phyloP scores from a whole-genome alignment of 2,329 filamentous ascomycete species.

The Curvularia sp. region DNA sequence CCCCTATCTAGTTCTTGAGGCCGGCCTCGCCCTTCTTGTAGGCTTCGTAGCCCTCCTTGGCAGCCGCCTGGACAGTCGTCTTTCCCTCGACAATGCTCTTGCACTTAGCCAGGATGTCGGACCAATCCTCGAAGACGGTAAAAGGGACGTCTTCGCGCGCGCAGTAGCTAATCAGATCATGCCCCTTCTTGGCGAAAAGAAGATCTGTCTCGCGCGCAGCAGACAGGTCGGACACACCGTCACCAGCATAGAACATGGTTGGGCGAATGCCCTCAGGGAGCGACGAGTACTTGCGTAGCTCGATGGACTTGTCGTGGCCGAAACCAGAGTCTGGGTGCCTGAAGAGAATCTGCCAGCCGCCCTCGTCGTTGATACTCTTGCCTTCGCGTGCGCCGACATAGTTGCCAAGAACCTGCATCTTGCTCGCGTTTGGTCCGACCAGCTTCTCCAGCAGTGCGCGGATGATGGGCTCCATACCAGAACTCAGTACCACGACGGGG shows the following conservation, averaged over 20 bases:
- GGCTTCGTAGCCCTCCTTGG: constrained; percentile 58
- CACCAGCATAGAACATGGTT: constrained; percentile 87
- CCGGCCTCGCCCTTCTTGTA: constrained; percentile 57
- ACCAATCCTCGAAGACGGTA: constrained; percentile 85
- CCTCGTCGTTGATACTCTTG: constrained; percentile 80
- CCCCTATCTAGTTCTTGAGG: constrained; percentile 28
- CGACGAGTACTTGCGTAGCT: constrained; percentile 84
- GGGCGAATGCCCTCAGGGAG: constrained; percentile 74
- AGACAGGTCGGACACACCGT: constrained; percentile 47
- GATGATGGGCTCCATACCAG: constrained; percentile 93
- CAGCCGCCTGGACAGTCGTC: constrained; percentile 73
- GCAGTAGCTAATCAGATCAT: constrained; percentile 88
- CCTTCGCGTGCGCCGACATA: constrained; percentile 71
- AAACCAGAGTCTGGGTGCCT: constrained; percentile 83
- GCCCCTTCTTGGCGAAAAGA: constrained; percentile 89
- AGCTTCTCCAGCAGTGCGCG: constrained; percentile 79
- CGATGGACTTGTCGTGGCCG: constrained; percentile 95
- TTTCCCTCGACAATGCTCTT: constrained; percentile 78
- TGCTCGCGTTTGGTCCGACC: constrained; percentile 76
- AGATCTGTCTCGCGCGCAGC: constrained; percentile 92
- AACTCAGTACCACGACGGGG: constrained; percentile 88
- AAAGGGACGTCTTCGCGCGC: constrained; percentile 84
- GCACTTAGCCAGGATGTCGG: constrained; percentile 75
- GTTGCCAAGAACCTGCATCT: constrained; percentile 92
- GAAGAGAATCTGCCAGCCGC: constrained; percentile 87